A percentile compares a stretch with the other conserved stretches of the same genome.
Conservation (phyloP, 2,329 filamentous ascomycete species). For the Claviceps purpurea region DNA sequence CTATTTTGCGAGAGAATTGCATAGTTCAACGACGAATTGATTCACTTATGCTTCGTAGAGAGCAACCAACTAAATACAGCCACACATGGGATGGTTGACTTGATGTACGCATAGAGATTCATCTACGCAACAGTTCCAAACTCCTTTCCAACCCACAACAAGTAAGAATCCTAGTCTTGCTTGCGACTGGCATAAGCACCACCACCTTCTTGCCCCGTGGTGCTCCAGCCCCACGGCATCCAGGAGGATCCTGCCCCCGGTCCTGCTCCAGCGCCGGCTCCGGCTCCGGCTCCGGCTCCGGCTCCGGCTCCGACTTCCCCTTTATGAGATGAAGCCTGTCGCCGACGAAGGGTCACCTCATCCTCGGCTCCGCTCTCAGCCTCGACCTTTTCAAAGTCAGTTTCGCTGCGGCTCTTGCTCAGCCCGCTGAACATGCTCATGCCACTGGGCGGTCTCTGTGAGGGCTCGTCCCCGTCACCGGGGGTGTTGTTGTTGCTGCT, state of each 20-base stretch:
- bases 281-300: background rate
- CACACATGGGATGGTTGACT: too few relatives aligned
- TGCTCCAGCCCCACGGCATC: conserved; percentile 36
- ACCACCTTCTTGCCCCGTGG: conserved; percentile 11
- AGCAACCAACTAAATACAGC: too few relatives aligned
- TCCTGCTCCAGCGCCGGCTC: background rate
- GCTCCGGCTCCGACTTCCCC: background rate
- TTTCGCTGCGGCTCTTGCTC: conserved; percentile 72
- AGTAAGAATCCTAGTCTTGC: conserved; percentile 18
- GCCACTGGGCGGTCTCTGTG: conserved; percentile 33
- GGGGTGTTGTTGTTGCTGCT: conserved; percentile 6
- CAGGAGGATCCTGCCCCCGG: conserved; percentile 24
- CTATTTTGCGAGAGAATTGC: too few relatives aligned
- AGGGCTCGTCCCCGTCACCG: conserved; percentile 19
- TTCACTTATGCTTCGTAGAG: too few relatives aligned
- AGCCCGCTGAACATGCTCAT: conserved; percentile 41
- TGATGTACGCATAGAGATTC: background rate
- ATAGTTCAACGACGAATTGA: too few relatives aligned
- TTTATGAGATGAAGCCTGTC: conserved; percentile 11
- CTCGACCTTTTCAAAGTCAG: conserved; percentile 82
- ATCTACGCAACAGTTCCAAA: conserved; percentile 14
- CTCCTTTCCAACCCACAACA: conserved; percentile 14
- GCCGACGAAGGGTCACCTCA: conserved; percentile 22
- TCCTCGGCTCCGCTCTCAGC: conserved; percentile 54
- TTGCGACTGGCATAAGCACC: conserved; percentile 23